Evolutionary conservation across 805 yeast genomes (phyloP), one percentile per base, ranked within the genome.

Genomic region (Lachancea kluyveri): DNA sequence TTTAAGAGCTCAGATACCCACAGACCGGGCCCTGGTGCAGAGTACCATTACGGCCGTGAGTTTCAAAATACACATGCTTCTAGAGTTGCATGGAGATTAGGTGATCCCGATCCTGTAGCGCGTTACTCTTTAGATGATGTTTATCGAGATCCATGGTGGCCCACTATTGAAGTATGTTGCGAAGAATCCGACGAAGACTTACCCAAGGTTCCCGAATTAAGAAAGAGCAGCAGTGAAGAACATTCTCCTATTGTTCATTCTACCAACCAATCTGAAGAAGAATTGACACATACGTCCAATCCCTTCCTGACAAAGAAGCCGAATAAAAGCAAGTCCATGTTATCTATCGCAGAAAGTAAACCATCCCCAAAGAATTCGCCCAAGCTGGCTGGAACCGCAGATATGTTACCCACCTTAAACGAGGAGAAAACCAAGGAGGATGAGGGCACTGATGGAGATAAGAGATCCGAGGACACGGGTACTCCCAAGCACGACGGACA

Each of bases 11-110:
- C 47, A 13, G 64, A 62, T 31, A 62, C 63, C 6, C 65, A 65
- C 15, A 67, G 53, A 41, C 64, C 66, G 36, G 78, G 79, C 2
- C 92, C 92, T 1, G 88, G 90, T 11, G 56, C 70, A 4, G 92
- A 83, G 48, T 80, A 75, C 54, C 74, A 72, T 45, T 73, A 74
- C 66, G 87, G 86, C 0, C 68, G 74, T 35, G 75, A 67, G 38
- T 77, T 70, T 54, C 70, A 69, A 19, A 67, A 70, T 25, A 53
- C 70, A 1, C 78, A 78, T 8, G 77, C 79, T 15, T 73, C 87
- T 1, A 66, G 92, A 46, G 75, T 68, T 5, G 77, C 84, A 6
- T 80, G 88, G 86, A 72, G 81, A 52, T 56, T 82, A 31, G 72
- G 80, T 45, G 87, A 81, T 47, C 85, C 86, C 3, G 60, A 72